Conservation (phyloP, 1,139 yeast genomes). For the Kodamaea anthophila region DNA sequence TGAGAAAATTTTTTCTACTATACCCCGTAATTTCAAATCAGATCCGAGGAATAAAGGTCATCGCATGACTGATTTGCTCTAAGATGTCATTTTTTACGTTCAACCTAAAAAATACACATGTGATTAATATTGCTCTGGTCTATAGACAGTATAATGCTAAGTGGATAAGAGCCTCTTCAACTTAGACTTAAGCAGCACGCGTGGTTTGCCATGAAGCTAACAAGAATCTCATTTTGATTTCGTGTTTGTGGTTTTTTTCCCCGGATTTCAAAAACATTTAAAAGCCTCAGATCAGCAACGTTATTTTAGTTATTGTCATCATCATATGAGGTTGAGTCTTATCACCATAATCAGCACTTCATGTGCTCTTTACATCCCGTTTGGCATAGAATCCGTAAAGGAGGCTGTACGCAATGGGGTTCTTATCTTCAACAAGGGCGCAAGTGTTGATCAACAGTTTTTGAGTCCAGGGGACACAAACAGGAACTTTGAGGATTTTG, state of each 20-base stretch:
- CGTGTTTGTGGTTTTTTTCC: conserved; percentile 3
- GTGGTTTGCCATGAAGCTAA: not conserved
- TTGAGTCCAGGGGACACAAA: not conserved
- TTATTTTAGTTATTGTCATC: not conserved
- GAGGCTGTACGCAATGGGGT: not conserved
- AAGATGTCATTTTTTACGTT: not conserved
- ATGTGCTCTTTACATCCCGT: conserved; percentile 2
- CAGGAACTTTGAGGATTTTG: conserved; percentile 27
- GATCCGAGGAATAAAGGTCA: not conserved
- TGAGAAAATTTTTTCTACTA: not conserved
- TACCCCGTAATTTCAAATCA: not conserved
- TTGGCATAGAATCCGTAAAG: not conserved
- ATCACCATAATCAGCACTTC: not conserved
- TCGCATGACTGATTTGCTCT: conserved; percentile 1
- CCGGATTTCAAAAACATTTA: conserved; percentile 2
- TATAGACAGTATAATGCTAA: not conserved
- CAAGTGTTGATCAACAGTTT: not conserved
- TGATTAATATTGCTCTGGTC: not conserved
- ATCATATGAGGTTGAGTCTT: conserved; percentile 2
- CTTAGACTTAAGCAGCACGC: not conserved
- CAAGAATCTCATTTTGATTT: not conserved
- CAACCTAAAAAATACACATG: not conserved
- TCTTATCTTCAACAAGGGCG: conserved; percentile 29
- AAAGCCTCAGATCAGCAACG: not conserved
- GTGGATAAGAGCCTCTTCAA: not conserved